Conservation (phyloP, 2,329 filamentous ascomycete species). For the Cordyceps javanica region DNA sequence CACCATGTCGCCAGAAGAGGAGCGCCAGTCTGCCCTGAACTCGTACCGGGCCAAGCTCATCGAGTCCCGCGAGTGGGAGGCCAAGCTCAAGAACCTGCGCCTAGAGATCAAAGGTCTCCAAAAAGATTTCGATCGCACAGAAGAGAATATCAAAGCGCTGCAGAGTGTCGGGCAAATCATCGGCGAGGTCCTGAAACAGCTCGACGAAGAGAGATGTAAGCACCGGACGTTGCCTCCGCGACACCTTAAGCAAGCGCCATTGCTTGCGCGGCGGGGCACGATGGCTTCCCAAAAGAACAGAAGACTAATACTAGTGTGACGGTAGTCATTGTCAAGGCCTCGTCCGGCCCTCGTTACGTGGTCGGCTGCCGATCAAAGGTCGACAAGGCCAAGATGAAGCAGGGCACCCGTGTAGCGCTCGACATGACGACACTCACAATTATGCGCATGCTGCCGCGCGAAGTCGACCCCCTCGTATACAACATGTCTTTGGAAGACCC, state of each 20-base stretch:
- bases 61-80: slow-evolving; percentile 97
- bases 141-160: slow-evolving; percentile 98
- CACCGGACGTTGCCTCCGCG: slow-evolving; percentile 16
- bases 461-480: slow-evolving; percentile 97
- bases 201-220: slow-evolving; percentile 97
- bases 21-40: slow-evolving; percentile 64
- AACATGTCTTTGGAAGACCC: slow-evolving; percentile 99
- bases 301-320: neutral
- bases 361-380: slow-evolving; percentile 98
- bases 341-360: slow-evolving; percentile 93
- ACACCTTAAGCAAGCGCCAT: neutral
- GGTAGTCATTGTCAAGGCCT: slow-evolving; percentile 95
- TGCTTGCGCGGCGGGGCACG: neutral
- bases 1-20: slow-evolving; percentile 48
- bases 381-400: slow-evolving; percentile 94
- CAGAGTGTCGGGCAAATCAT: slow-evolving; percentile 99
- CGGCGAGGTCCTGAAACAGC: slow-evolving; percentile 95
- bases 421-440: slow-evolving; percentile 99
- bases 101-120: slow-evolving; percentile 94
- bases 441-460: slow-evolving; percentile 98
- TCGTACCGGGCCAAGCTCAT: slow-evolving; percentile 77
- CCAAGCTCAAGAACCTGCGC: slow-evolving; percentile 89
- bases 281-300: slow-evolving; percentile 17
- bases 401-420: slow-evolving; percentile 92
- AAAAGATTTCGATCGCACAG: slow-evolving; percentile 91